phyloP scores from a whole-genome alignment of 371 early-diverging fungal species.

The Thermomucor indicae-seudaticae region DNA sequence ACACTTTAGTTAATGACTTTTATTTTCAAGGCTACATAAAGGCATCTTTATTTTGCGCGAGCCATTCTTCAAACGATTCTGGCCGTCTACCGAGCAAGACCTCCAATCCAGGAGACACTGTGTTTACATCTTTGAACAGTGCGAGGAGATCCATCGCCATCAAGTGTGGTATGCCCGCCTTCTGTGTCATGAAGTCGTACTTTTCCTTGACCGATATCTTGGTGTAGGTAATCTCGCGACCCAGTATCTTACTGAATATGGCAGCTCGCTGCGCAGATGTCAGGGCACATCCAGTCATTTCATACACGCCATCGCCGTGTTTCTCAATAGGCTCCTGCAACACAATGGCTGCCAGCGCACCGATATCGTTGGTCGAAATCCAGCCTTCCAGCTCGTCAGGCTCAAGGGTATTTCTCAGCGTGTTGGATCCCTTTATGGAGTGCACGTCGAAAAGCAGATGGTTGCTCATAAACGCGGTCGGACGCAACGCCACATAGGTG shows the following conservation, averaged over 20 bases:
- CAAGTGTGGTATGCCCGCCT: background rate
- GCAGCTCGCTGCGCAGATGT: constrained; percentile 10
- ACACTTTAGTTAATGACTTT: too few species aligned
- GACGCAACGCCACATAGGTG: constrained; percentile 11
- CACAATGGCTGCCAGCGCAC: constrained; percentile 3
- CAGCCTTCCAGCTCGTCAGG: constrained; percentile 4
- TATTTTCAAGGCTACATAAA: constrained; percentile 4
- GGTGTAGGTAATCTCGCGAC: constrained; percentile 9
- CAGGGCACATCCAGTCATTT: constrained; percentile 2
- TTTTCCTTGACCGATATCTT: constrained; percentile 1
- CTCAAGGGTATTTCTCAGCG: background rate
- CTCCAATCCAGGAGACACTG: background rate
- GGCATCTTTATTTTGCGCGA: background rate
- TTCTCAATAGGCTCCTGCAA: constrained; percentile 11
- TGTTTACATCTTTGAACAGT: background rate
- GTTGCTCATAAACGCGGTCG: constrained; percentile 13
- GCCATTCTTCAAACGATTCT: constrained; percentile 7
- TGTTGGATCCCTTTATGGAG: background rate
- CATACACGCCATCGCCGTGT: constrained; percentile 15
- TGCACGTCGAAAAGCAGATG: background rate
- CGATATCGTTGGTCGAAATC: constrained; percentile 15
- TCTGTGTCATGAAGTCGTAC: background rate
- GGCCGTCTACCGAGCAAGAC: constrained; percentile 4
- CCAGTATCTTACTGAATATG: constrained; percentile 6
- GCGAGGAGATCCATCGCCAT: background rate